These are phyloP conservation scores for Bisporella sp. DNA, from an alignment of 2,329 filamentous ascomycete genomes.

Conservation along the genomic window DNA sequence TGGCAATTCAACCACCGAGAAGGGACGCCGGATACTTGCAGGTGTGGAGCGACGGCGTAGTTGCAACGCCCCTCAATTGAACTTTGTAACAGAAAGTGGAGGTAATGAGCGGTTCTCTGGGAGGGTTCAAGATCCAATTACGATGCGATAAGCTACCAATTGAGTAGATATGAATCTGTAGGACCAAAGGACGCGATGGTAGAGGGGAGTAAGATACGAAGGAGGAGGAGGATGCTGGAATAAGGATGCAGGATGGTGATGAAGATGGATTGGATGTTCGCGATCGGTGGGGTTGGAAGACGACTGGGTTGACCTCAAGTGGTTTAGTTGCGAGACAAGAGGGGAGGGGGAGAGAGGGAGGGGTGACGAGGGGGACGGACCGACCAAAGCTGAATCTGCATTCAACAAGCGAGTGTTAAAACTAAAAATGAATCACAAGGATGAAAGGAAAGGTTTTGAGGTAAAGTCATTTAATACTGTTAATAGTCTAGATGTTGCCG, in stretches of 20 bases:
- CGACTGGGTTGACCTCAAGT: neutral
- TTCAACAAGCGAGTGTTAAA: too few relatives aligned
- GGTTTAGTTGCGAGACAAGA: neutral
- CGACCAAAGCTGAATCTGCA: neutral
- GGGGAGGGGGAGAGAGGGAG: neutral
- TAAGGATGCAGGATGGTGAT: neutral
- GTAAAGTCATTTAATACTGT: too few relatives aligned
- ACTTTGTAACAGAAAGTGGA: neutral
- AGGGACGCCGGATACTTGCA: constrained; percentile 16
- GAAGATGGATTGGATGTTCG: neutral
- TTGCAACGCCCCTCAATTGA: neutral
- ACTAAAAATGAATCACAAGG: too few relatives aligned
- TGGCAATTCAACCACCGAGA: constrained; percentile 6
- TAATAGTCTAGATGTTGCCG: too few relatives aligned
- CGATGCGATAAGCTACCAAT: neutral
- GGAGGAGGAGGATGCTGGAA: too few relatives aligned
- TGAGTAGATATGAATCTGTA: neutral
- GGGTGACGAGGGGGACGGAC: neutral
- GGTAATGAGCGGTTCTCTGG: neutral
- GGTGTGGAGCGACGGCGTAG: constrained; percentile 5
- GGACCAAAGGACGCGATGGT: too few relatives aligned
- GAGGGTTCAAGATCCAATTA: neutral
- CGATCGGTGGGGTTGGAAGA: neutral
- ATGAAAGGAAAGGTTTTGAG: too few relatives aligned
- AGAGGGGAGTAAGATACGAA: too few relatives aligned